These are phyloP conservation scores for Talaromyces sp. DNA, from an alignment of 2,329 filamentous ascomycete species.

Conservation along the genomic window DNA sequence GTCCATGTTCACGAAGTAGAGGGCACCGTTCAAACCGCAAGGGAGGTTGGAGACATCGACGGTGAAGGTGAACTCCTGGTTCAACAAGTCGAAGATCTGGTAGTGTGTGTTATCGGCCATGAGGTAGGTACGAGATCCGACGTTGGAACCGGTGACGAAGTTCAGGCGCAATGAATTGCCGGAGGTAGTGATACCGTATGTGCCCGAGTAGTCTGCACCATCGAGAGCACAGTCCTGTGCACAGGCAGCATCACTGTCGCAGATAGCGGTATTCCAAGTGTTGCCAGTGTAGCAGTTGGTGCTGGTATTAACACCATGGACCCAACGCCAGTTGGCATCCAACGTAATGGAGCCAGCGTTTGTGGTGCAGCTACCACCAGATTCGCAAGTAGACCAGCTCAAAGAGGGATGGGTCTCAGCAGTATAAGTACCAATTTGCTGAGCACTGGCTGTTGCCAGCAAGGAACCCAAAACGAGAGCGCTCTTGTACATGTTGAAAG, in stretches of 20 bases:
- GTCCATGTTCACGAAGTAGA: conserved; percentile 57
- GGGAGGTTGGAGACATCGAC: conserved; percentile 66
- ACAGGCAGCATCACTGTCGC: conserved; percentile 50
- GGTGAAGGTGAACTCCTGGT: conserved; percentile 69
- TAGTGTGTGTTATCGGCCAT: conserved; percentile 62
- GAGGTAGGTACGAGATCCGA: conserved; percentile 60
- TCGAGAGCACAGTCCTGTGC: conserved; percentile 57
- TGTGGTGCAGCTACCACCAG: conserved; percentile 51
- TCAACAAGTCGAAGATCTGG: conserved; percentile 62
- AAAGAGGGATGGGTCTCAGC: conserved; percentile 48
- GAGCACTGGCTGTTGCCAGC: conserved; percentile 14
- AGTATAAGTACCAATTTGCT: conserved; percentile 14
- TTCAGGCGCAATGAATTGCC: conserved; percentile 50
- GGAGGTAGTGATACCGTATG: conserved; percentile 53
- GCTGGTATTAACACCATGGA: conserved; percentile 48
- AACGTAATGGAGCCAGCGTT: conserved; percentile 54
- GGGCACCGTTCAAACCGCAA: conserved; percentile 69
- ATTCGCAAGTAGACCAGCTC: conserved; percentile 53
- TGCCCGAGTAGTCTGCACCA: conserved; percentile 53
- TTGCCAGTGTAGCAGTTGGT: conserved; percentile 60
- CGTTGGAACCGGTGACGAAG: conserved; percentile 44
- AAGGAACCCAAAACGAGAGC: conserved; percentile 11
- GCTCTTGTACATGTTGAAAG: conserved; percentile 16
- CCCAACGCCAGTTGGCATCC: conserved; percentile 60
- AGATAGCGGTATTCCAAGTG: conserved; percentile 48